A percentile compares a stretch with the other conserved stretches of the same genome.
phyloP scores from a whole-genome alignment of 768 basidiomycete genomes.

The Lactifluus volemus region DNA sequence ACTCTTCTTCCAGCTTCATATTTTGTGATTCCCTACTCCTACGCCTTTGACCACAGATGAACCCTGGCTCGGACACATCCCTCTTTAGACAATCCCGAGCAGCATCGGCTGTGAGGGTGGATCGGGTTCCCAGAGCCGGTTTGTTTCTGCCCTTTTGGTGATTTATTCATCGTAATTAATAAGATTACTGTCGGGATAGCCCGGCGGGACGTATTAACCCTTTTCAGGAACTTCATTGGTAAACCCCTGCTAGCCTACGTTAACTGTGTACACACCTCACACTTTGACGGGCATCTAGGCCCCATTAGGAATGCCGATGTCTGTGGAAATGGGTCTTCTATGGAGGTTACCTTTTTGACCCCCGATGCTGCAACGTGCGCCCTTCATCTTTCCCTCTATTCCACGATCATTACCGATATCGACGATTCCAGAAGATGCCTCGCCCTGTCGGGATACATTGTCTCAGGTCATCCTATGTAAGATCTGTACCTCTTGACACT shows the following conservation, averaged over 20 bases:
- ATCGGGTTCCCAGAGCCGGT: constrained; percentile 15
- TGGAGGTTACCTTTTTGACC: constrained; percentile 47
- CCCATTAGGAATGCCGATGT: constrained; percentile 8
- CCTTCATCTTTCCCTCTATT: constrained; percentile 3
- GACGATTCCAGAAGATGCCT: constrained; percentile 46
- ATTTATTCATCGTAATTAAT: neutral
- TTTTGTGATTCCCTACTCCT: neutral
- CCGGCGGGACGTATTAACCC: constrained; percentile 40
- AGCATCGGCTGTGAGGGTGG: constrained; percentile 16
- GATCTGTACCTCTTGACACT: constrained; percentile 22
- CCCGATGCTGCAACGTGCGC: constrained; percentile 47
- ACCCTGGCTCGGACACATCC: neutral
- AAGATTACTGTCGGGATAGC: constrained; percentile 23
- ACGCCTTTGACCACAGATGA: neutral
- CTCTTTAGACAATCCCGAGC: constrained; percentile 13
- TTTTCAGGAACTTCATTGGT: constrained; percentile 56
- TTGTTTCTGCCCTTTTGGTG: neutral
- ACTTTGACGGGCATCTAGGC: neutral
- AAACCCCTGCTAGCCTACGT: constrained; percentile 13
- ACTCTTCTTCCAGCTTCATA: neutral
- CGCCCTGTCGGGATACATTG: constrained; percentile 54
- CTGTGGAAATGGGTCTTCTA: constrained; percentile 27
- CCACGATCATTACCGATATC: neutral
- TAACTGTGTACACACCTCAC: neutral
- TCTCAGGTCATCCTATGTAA: constrained; percentile 49